These are phyloP conservation scores for Beta vulgaris DNA, from an alignment of 148 eudicot genomes.

Conservation along the genomic window DNA sequence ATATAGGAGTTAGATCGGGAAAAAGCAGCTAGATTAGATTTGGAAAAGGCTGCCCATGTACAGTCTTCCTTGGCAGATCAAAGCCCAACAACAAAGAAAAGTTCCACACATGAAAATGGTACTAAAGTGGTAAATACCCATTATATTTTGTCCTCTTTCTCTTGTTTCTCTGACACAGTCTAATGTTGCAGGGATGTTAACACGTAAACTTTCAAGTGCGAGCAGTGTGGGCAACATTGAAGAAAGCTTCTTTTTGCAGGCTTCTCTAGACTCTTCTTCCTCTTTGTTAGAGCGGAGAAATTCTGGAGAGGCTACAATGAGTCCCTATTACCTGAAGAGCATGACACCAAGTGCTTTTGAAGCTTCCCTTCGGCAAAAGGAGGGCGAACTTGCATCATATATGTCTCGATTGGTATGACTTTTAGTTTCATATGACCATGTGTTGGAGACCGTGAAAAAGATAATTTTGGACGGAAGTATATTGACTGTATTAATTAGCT, in stretches of 20 bases:
- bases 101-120: slow-evolving; percentile 74
- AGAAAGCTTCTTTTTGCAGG: slow-evolving; percentile 91
- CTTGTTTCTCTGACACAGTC: slow-evolving; percentile 5
- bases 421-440: neutral
- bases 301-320: slow-evolving; percentile 60
- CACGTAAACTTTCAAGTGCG: slow-evolving; percentile 79
- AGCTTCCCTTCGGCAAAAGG: slow-evolving; percentile 89
- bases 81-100: slow-evolving; percentile 48
- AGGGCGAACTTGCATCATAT: slow-evolving; percentile 93
- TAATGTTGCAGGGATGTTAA: slow-evolving; percentile 57
- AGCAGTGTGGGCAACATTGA: slow-evolving; percentile 82
- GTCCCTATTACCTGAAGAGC: slow-evolving; percentile 75
- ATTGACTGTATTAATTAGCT: no score
- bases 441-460: no score
- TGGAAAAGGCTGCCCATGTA: slow-evolving; percentile 64
- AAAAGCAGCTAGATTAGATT: slow-evolving; percentile 72
- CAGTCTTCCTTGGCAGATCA: slow-evolving; percentile 60
- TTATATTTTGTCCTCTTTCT: neutral
- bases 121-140: slow-evolving; percentile 7
- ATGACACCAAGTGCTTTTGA: slow-evolving; percentile 83
- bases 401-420: slow-evolving; percentile 80
- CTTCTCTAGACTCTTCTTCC: slow-evolving; percentile 76
- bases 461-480: no score
- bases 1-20: slow-evolving; percentile 79
- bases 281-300: slow-evolving; percentile 61